phyloP scores from a whole-genome alignment of 129 eudicot species.

The Heracleum sosnowskyi region DNA sequence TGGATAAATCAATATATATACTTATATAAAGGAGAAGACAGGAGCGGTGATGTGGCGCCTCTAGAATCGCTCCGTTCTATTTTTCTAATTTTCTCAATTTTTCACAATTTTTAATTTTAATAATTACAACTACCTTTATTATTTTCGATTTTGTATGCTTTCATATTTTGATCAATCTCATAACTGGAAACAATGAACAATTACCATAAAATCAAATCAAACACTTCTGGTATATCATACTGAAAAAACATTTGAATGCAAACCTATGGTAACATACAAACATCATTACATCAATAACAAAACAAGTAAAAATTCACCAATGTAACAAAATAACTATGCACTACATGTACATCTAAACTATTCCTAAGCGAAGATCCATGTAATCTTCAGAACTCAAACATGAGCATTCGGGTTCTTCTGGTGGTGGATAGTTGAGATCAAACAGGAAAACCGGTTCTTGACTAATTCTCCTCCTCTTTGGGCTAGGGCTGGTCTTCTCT shows the following conservation, averaged over 20 bases:
- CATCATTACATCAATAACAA: background rate
- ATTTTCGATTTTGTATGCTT: too few relatives aligned
- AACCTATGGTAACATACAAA: background rate
- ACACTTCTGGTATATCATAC: background rate
- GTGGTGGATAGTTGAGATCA: slow-evolving; percentile 8
- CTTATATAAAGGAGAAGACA: too few relatives aligned
- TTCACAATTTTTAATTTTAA: too few relatives aligned
- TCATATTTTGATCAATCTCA: background rate
- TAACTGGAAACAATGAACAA: background rate
- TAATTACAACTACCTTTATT: too few relatives aligned
- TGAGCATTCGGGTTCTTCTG: background rate
- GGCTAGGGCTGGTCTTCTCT: background rate
- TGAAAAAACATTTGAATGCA: too few relatives aligned
- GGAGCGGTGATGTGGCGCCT: too few relatives aligned
- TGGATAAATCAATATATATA: too few relatives aligned
- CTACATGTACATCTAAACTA: too few relatives aligned
- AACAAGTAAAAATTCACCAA: too few relatives aligned
- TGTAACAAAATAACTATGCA: background rate
- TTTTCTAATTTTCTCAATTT: too few relatives aligned
- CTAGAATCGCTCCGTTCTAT: too few relatives aligned
- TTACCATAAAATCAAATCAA: background rate
- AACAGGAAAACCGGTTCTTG: background rate
- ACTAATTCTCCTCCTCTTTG: background rate
- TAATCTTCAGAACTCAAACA: background rate
- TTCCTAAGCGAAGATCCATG: too few relatives aligned